phyloP scores from a whole-genome alignment of 108 stramenopile genomes.

The Aurantiochytrium sp. region DNA sequence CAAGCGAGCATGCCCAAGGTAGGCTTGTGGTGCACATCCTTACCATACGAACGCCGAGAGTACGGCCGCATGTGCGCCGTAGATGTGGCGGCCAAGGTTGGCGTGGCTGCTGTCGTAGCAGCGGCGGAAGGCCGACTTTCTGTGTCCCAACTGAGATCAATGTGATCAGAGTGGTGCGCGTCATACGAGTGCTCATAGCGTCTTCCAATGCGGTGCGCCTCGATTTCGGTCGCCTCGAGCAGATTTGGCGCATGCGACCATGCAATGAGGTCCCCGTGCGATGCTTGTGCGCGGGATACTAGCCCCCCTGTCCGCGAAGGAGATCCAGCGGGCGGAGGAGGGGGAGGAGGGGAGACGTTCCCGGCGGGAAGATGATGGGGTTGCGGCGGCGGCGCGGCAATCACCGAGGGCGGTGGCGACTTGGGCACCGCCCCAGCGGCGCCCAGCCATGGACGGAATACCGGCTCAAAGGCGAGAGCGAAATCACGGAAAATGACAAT shows the following conservation, averaged over 20 bases:
- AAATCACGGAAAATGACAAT: neutral
- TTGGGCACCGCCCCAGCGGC: neutral
- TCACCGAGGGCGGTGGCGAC: neutral
- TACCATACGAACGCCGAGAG: neutral
- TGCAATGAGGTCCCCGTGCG: neutral
- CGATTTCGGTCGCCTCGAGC: neutral
- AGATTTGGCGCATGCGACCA: neutral
- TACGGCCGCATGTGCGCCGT: too few relatives aligned
- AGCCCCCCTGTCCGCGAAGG: neutral
- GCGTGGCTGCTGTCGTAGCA: neutral
- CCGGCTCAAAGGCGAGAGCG: neutral
- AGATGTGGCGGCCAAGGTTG: too few relatives aligned
- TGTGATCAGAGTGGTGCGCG: neutral
- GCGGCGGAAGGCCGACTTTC: neutral
- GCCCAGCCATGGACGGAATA: neutral
- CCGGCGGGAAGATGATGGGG: neutral
- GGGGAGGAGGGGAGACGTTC: neutral
- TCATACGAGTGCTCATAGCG: neutral
- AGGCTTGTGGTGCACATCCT: neutral
- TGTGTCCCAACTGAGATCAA: neutral
- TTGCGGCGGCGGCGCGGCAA: neutral
- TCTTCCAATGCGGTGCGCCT: neutral
- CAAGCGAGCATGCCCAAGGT: neutral
- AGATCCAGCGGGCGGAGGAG: too few relatives aligned
- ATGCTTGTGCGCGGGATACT: neutral